phyloP scores from a whole-genome alignment of 148 eudicot genomes.

The Fagopyrum tataricum region DNA sequence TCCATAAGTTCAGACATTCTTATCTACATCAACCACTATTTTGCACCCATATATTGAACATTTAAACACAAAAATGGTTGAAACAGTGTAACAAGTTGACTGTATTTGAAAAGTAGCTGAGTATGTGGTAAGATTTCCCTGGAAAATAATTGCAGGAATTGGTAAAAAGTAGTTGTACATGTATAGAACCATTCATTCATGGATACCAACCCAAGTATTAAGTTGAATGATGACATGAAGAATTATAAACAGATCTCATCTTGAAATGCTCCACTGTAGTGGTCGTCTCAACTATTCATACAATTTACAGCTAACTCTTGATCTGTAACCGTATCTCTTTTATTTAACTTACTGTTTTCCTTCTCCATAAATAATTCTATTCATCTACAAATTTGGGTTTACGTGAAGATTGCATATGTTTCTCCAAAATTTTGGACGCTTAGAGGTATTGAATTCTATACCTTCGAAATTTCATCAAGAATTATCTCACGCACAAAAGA shows the following conservation, averaged over 20 bases:
- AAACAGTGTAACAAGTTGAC: too few species aligned
- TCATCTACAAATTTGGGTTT: not conserved
- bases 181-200: not conserved
- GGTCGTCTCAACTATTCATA: not conserved
- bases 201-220: not conserved
- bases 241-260: not conserved
- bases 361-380: not conserved
- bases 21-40: not conserved
- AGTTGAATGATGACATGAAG: not conserved
- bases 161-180: not conserved
- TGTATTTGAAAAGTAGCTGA: too few species aligned
- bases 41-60: not conserved
- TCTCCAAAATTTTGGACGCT: not conserved
- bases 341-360: not conserved
- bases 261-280: not conserved
- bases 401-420: not conserved
- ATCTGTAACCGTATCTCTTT: not conserved
- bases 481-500: constrained; percentile 74
- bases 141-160: not conserved
- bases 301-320: not conserved
- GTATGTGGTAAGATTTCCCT: not conserved
- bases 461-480: constrained; percentile 87
- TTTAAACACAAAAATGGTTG: too few species aligned
- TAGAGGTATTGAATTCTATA: constrained; percentile 18
- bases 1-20: not conserved